These are phyloP conservation scores for Naganishia vishniacii DNA, from an alignment of 768 basidiomycete genomes.

Conservation along the genomic window DNA sequence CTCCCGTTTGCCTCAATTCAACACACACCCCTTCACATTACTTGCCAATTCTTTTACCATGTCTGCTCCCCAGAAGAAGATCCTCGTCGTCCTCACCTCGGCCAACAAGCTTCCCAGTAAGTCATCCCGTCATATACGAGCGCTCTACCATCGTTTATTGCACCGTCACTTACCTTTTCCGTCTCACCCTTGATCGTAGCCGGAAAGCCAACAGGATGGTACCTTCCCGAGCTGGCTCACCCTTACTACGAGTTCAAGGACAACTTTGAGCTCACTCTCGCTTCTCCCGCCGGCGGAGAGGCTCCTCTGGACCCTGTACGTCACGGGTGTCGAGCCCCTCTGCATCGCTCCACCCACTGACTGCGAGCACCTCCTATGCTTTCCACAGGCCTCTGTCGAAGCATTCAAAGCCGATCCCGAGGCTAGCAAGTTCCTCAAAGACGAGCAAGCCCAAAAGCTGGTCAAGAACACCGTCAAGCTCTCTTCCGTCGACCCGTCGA, in stretches of 20 bases:
- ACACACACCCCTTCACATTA: too few species aligned
- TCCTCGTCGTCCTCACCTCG: conserved; percentile 25
- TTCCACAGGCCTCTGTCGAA: conserved; percentile 46
- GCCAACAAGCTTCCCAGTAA: conserved; percentile 22
- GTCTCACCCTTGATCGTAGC: not conserved
- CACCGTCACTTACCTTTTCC: not conserved
- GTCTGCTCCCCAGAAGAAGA: conserved; percentile 23
- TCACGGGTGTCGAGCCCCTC: not conserved
- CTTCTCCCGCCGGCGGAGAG: conserved; percentile 61
- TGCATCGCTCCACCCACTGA: not conserved
- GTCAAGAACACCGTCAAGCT: conserved; percentile 60
- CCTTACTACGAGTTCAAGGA: conserved; percentile 60
- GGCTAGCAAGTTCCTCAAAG: conserved; percentile 58
- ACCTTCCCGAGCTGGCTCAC: conserved; percentile 69
- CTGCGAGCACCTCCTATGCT: not conserved
- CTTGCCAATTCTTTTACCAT: conserved; percentile 10
- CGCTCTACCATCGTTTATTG: too few species aligned
- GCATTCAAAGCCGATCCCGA: conserved; percentile 56
- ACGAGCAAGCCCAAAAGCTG: conserved; percentile 56
- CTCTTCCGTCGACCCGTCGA: conserved; percentile 56
- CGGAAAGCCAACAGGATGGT: conserved; percentile 56
- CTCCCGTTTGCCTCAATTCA: too few species aligned
- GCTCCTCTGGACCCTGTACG: conserved; percentile 60
- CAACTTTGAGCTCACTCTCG: conserved; percentile 58
- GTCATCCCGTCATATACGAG: too few species aligned